Conservation (phyloP, 2,329 filamentous ascomycete genomes). For the Trichophyton benhamiae region DNA sequence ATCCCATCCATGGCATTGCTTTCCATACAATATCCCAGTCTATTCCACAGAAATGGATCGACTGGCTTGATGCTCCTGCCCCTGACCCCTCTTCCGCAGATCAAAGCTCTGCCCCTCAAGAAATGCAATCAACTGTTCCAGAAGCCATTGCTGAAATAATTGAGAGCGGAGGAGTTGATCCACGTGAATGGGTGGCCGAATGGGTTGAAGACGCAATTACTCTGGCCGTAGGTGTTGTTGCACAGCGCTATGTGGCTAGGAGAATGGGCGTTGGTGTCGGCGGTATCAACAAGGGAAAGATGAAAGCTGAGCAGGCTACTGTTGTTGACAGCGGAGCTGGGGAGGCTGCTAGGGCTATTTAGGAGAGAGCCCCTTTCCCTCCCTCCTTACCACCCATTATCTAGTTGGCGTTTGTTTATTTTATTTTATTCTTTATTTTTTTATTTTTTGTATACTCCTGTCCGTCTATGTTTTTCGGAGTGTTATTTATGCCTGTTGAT, state of each 20-base stretch:
- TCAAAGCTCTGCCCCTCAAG: slow-evolving; percentile 6
- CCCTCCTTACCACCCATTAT: not conserved
- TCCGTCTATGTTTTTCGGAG: slow-evolving; percentile 1
- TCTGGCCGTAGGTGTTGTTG: slow-evolving; percentile 69
- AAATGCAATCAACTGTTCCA: slow-evolving; percentile 38
- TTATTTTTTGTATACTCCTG: not conserved
- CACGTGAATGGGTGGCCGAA: slow-evolving; percentile 91
- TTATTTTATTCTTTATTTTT: too few relatives aligned
- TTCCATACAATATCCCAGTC: slow-evolving; percentile 74
- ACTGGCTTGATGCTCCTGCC: slow-evolving; percentile 71
- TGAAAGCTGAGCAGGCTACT: slow-evolving; percentile 41
- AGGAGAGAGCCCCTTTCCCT: slow-evolving; percentile 5
- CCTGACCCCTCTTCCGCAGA: slow-evolving; percentile 27
- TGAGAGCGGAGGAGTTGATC: slow-evolving; percentile 62
- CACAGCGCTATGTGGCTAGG: slow-evolving; percentile 86
- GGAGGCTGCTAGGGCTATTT: slow-evolving; percentile 46
- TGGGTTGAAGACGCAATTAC: slow-evolving; percentile 85
- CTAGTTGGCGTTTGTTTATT: not conserved
- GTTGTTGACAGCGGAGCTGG: slow-evolving; percentile 47
- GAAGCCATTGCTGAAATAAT: slow-evolving; percentile 83
- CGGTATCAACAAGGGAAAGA: slow-evolving; percentile 45
- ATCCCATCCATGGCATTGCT: slow-evolving; percentile 82
- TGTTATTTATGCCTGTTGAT: slow-evolving; percentile 5
- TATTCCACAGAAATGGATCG: slow-evolving; percentile 72
- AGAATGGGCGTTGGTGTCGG: slow-evolving; percentile 93